Evolutionary conservation across 805 yeast species (phyloP).

Genomic region (Yarrowia porcina): DNA sequence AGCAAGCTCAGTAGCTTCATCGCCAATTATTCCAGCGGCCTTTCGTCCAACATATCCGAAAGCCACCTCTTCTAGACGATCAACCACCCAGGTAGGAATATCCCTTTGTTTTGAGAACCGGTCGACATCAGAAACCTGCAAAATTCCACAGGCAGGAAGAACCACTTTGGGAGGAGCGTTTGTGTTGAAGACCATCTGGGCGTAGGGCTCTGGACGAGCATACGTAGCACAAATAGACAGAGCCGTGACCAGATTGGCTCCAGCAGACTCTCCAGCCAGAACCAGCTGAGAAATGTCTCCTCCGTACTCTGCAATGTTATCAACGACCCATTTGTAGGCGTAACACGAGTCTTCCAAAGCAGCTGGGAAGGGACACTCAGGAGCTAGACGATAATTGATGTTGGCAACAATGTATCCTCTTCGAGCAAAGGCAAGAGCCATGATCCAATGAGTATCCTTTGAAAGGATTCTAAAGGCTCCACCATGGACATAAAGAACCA

Average conservation of each 20-base stretch:
- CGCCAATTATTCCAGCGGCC: not conserved
- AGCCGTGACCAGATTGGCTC: constrained; percentile 11
- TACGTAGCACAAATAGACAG: constrained; percentile 10
- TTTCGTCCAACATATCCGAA: constrained; percentile 1
- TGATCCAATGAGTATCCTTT: constrained; percentile 9
- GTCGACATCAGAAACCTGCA: constrained; percentile 5
- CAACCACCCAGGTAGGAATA: not conserved
- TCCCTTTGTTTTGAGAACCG: not conserved
- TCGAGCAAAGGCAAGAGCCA: constrained; percentile 8
- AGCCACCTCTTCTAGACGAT: not conserved
- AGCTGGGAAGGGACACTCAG: not conserved
- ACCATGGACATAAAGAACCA: constrained; percentile 8
- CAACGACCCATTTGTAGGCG: constrained; percentile 4
- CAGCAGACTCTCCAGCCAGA: constrained; percentile 9
- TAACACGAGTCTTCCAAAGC: constrained; percentile 4
- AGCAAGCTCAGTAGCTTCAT: not conserved
- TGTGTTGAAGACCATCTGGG: constrained; percentile 8
- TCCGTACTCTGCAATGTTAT: constrained; percentile 2
- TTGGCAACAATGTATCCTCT: constrained; percentile 16
- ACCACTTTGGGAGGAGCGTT: constrained; percentile 2
- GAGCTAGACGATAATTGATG: constrained; percentile 12
- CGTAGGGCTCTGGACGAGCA: constrained; percentile 1
- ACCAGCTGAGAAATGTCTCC: not conserved
- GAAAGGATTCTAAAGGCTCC: constrained; percentile 12
- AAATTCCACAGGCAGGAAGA: constrained; percentile 1